These are phyloP conservation scores for Athelia psychrophila DNA, from an alignment of 1,284 basidiomycete species.

Conservation along the genomic window DNA sequence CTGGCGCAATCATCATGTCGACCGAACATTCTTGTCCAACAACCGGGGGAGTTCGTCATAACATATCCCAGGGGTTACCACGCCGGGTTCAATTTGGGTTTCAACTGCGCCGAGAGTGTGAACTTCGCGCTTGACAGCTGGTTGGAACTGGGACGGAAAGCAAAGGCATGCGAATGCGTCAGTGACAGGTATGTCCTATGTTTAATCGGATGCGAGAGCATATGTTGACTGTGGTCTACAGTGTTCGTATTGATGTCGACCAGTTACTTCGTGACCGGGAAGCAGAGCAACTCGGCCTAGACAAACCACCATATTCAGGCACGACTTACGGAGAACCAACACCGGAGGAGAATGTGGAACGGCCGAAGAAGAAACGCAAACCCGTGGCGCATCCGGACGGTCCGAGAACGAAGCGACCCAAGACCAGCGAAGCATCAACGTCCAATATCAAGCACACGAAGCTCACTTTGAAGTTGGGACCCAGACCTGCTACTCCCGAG, in stretches of 20 bases:
- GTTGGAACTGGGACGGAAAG: slow-evolving; percentile 85
- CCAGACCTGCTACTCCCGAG: slow-evolving; percentile 54
- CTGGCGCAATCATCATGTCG: slow-evolving; percentile 80
- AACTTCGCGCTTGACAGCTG: slow-evolving; percentile 97
- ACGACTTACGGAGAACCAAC: not conserved
- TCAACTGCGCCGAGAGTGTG: slow-evolving; percentile 97
- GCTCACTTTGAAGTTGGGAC: slow-evolving; percentile 60
- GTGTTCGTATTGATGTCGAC: slow-evolving; percentile 91
- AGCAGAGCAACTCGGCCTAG: slow-evolving; percentile 31
- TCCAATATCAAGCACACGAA: slow-evolving; percentile 46
- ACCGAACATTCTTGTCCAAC: slow-evolving; percentile 89
- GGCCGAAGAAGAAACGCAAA: slow-evolving; percentile 34
- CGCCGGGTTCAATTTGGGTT: slow-evolving; percentile 95
- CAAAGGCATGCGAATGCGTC: slow-evolving; percentile 83
- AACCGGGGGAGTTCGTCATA: slow-evolving; percentile 92
- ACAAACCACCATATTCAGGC: slow-evolving; percentile 6
- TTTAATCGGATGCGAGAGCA: slow-evolving; percentile 1
- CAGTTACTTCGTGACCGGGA: slow-evolving; percentile 68
- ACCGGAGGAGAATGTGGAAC: not conserved
- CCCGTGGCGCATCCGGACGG: slow-evolving; percentile 19
- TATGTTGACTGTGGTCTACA: slow-evolving; percentile 25
- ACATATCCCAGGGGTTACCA: slow-evolving; percentile 96
- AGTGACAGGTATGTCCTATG: slow-evolving; percentile 63
- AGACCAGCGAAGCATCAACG: slow-evolving; percentile 9
- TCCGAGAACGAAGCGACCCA: slow-evolving; percentile 34